Conservation (phyloP, 257 asterid genomes). For the Lantana camara region DNA sequence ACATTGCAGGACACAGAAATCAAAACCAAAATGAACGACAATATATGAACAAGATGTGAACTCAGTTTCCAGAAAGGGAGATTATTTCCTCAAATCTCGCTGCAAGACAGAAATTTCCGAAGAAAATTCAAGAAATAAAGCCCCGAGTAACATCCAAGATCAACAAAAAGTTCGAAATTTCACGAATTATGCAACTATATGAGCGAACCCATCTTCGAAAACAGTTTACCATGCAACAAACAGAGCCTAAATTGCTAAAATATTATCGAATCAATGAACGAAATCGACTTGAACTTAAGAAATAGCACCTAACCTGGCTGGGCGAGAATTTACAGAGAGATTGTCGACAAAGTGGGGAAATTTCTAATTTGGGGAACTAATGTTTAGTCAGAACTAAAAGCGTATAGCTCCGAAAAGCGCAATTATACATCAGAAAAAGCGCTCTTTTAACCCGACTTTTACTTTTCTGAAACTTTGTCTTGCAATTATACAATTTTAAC, state of each 20-base stretch:
- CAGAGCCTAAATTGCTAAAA: background rate
- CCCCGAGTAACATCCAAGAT: slow-evolving; percentile 27
- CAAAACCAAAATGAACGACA: background rate
- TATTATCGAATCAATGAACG: slow-evolving; percentile 3
- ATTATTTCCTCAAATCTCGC: slow-evolving; percentile 15
- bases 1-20: slow-evolving; percentile 3
- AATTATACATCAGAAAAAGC: background rate
- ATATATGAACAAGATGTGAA: background rate
- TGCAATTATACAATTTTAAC: too few relatives aligned
- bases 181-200: slow-evolving; percentile 11
- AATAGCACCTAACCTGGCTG: slow-evolving; percentile 25
- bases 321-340: slow-evolving; percentile 23
- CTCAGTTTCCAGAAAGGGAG: background rate
- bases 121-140: slow-evolving; percentile 15
- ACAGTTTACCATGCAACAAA: background rate
- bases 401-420: background rate
- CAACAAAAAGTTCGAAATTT: slow-evolving; percentile 19
- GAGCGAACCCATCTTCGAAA: background rate
- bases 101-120: slow-evolving; percentile 10
- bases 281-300: slow-evolving; percentile 12
- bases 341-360: slow-evolving; percentile 13
- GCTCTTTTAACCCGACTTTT: background rate
- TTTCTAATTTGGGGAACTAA: slow-evolving; percentile 24
- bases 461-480: background rate
- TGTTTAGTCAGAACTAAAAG: background rate